Base-by-base conservation (phyloP, 495 filamentous ascomycete genomes). In the Geoglossum glabrum region DNA sequence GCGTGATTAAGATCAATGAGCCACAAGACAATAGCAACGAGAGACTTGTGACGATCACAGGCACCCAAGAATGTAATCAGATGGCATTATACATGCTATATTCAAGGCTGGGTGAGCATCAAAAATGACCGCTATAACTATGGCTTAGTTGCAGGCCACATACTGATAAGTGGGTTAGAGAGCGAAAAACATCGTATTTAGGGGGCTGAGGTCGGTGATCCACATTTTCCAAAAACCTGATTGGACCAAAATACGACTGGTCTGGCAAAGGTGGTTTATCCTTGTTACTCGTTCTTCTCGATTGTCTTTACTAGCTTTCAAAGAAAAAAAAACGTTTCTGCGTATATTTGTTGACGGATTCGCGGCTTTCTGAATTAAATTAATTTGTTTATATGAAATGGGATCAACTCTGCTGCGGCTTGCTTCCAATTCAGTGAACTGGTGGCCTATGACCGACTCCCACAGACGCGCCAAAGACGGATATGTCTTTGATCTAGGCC, bases 61-160 rank as follows among this genome's bases (percentile, higher is more conserved):
- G 92, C 55, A 97, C 92, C 8, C 87, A 90, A 61, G 92, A 96
- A 67, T 95, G 88, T 74, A 98, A 98, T 71, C 85, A 95, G 70
- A 97, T 98, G 90, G 92, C 92, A 25, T 74, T 98, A 54, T 98
- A 97, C 69, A 95, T 98, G 90, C 81, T 98, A 33, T 98, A 98
- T 67, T 87, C 85, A 30, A 77, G 92, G 74, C 86, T 98, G 65
- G 92, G 92, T 95, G 72, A 79, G 87, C 79, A 64, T 31, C 23
- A 27, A 26, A 52, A 52, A 52, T 52, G 10, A 52, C 30, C 15
- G 49, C 49, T 8, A 66, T 45, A 64, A 57, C 45, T 58, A 64
- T 57, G 38, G 61, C 55, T 59, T 63, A 43, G 49, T 13, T 52
- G 49, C 30, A 13, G 49, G 49, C 49, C 7, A 61, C 13, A 1